Base-by-base conservation (phyloP, 208 protist genomes). In the Acanthamoeba culbertsoni region DNA sequence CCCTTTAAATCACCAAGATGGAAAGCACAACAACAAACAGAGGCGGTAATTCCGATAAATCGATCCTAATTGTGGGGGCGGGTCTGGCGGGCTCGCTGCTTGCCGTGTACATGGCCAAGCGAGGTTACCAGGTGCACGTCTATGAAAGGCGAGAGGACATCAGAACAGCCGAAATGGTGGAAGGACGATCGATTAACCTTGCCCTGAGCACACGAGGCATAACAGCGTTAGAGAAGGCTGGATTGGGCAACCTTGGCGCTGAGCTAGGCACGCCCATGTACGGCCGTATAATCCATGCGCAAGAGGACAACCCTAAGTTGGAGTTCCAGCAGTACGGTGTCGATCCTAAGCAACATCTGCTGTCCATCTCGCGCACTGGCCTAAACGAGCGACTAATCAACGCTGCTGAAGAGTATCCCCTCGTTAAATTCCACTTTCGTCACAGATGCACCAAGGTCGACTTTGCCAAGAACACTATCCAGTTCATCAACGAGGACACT, bases 181-280 rank as follows among this genome's bases (percentile, higher is more conserved):
- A 59, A 35, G 90, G 90, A 0, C 33, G 90, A n/a, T 93, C 90
- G 45, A 93, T 93, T 68, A 93, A 93, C 37, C 68, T 93, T 4
- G 90, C 90, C 37, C 71, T 93, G 35, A 73, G 51, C 48, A 71
- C 46, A 33, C 63, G 90, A 1, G 65, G 71, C 6, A 2, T 48
- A 7, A 86, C 65, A 23, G 90, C 90, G 23, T 68, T 93, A 16
- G 43, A 71, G 43, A 48, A 65, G 73, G 62, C 51, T 6, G 90
- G 90, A 23, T 26, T 93, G 42, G 90, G 57, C 14, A 18, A 59
- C 20, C 28, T 75, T 5, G 57, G 53, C 26, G 4, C 12, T 0
- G 65, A 93, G 51, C 45, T 75, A 33, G 57, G 53, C 68, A 63
- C 51, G 35, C 90, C 90, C 45, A 93, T 93, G 90, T 84, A 65